Conservation (phyloP, 2,329 filamentous ascomycete species). For the Aspergillus sp. region DNA sequence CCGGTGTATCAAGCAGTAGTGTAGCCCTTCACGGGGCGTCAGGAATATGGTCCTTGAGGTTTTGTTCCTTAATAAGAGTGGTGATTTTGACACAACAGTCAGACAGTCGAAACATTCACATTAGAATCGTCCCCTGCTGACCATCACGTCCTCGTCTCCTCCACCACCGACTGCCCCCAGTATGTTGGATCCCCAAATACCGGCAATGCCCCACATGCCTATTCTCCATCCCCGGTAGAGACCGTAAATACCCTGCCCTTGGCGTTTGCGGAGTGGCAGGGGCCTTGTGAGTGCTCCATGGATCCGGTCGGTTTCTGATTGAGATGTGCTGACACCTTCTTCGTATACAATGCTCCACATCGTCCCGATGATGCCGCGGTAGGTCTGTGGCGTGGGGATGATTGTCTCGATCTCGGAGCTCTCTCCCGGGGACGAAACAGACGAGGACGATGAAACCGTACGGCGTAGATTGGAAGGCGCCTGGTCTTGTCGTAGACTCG, state of each 20-base stretch:
- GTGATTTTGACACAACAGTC: no score
- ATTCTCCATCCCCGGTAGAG: slow-evolving; percentile 56
- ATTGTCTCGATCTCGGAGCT: slow-evolving; percentile 60
- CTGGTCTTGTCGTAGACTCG: slow-evolving; percentile 39
- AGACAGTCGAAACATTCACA: no score
- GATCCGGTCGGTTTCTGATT: slow-evolving; percentile 42
- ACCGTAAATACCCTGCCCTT: slow-evolving; percentile 52
- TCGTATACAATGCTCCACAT: slow-evolving; percentile 82
- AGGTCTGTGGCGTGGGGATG: slow-evolving; percentile 69
- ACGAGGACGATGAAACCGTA: slow-evolving; percentile 7
- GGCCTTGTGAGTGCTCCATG: slow-evolving; percentile 32
- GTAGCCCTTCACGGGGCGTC: no score
- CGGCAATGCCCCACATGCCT: slow-evolving; percentile 51
- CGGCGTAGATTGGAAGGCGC: slow-evolving; percentile 13
- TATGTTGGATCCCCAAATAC: slow-evolving; percentile 49
- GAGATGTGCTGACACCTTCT: slow-evolving; percentile 57
- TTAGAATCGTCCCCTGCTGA: slow-evolving; percentile 29
- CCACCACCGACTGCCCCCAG: slow-evolving; percentile 34
- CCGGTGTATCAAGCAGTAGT: no score
- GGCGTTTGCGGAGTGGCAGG: slow-evolving; percentile 38
- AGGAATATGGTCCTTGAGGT: no score
- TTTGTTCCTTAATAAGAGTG: no score
- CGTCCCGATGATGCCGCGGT: slow-evolving; percentile 82
- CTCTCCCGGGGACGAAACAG: slow-evolving; percentile 10
- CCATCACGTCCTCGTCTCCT: slow-evolving; percentile 31